Conservation (phyloP, 305 asterid genomes). For the Fraxinus xanthoxyloides region DNA sequence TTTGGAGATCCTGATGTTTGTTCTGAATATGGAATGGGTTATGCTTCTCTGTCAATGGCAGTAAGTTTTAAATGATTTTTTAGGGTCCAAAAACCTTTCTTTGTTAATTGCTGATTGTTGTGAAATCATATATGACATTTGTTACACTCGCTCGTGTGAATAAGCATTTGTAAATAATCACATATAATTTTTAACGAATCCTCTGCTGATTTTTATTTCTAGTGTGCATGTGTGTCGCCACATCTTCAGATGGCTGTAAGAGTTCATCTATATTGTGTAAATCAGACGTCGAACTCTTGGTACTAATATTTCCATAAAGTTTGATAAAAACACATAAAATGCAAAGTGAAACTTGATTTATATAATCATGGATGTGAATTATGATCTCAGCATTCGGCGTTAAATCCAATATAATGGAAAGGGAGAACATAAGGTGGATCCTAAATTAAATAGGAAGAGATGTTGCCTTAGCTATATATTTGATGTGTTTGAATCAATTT, state of each 20-base stretch:
- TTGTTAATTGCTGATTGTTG: neutral
- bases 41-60: constrained; percentile 92
- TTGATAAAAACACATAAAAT: neutral
- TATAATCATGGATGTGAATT: neutral
- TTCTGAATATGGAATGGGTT: constrained; percentile 64
- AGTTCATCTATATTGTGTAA: neutral
- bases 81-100: neutral
- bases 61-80: constrained; percentile 40
- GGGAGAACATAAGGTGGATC: neutral
- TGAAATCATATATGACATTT: neutral
- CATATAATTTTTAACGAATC: neutral
- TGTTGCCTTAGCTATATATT: neutral
- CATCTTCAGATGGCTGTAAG: neutral
- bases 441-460: neutral
- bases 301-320: neutral
- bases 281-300: neutral
- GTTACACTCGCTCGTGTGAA: neutral
- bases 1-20: constrained; percentile 74
- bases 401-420: neutral
- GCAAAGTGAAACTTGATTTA: neutral
- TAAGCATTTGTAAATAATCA: neutral
- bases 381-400: neutral
- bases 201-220: neutral
- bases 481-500: neutral
- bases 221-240: neutral